Base-by-base conservation (phyloP, 78 protist genomes). In the Dictyostelium brefeldianum region DNA sequence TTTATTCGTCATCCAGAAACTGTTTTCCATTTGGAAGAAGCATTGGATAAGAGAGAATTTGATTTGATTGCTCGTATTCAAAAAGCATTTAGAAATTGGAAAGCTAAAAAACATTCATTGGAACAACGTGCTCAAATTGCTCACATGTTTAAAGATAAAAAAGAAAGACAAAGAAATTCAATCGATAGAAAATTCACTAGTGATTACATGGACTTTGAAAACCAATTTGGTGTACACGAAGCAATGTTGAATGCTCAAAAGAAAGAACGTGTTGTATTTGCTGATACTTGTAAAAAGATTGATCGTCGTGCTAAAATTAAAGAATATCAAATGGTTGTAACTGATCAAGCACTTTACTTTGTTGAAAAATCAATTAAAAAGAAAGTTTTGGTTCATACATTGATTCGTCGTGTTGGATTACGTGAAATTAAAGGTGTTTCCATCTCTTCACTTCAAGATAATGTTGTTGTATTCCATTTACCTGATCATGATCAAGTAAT, bases 1-100 rank as follows among this genome's bases (percentile, higher is more conserved):
- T 97, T 97, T 62, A 73, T 97, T 50, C 78, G 97, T 77, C 96
- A 96, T 56, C 98, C 98, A 46, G 96, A 95, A 73, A 70, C 97
- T 41, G 89, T 97, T 20, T 95, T 95, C 95, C 70, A 80, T 57
- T 50, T 95, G 47, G 97, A 95, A 27, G 97, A 95, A 25, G 31
- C 59, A 27, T 69, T 95, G 43, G 97, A 95, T 80, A 57, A 83
- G 18, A 89, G 78, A 69, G 97, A 95, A 25, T 89, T 46, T 50
- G 97, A 95, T 27, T 81, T 87, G 47, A 67, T 50, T 56, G 65
- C 81, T 29, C 41, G 53, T 36, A 95, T 95, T 57, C 97, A 95
- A 77, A 81, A 83, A 54, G 92, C 90, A 25, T 90, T 78, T 62
- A 27, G 84, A 27, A 93, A 79, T 74, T 95, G 92, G 92, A 81